Conservation (phyloP, 371 early-diverging fungal genomes). For the Smittium culicis region DNA sequence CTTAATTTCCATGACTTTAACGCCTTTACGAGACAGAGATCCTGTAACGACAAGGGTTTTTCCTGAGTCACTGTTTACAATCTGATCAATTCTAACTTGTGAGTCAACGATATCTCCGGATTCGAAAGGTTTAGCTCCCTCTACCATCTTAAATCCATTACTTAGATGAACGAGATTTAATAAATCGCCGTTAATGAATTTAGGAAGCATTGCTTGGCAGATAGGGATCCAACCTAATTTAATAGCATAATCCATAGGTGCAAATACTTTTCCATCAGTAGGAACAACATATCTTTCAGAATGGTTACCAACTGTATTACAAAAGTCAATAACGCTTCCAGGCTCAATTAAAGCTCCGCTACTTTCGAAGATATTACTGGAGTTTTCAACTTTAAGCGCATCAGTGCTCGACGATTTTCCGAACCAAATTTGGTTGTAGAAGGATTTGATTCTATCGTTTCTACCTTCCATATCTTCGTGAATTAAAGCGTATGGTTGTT, state of each 20-base stretch:
- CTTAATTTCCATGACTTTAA: slow-evolving; percentile 27
- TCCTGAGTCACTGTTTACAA: slow-evolving; percentile 43
- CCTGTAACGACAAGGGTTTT: slow-evolving; percentile 86
- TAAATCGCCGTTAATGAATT: slow-evolving; percentile 85
- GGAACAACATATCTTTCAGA: slow-evolving; percentile 77
- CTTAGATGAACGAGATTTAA: slow-evolving; percentile 83
- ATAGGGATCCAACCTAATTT: slow-evolving; percentile 89
- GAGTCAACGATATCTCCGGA: slow-evolving; percentile 77
- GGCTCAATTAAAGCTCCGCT: slow-evolving; percentile 16
- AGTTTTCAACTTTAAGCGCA: slow-evolving; percentile 63
- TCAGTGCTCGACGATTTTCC: slow-evolving; percentile 72
- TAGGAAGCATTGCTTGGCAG: slow-evolving; percentile 85
- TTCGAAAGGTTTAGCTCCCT: slow-evolving; percentile 58
- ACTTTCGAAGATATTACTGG: slow-evolving; percentile 40
- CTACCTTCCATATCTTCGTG: slow-evolving; percentile 89
- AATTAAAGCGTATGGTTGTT: slow-evolving; percentile 68
- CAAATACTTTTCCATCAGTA: slow-evolving; percentile 55
- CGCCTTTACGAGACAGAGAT: slow-evolving; percentile 31
- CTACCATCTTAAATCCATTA: slow-evolving; percentile 82
- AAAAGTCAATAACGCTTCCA: slow-evolving; percentile 49
- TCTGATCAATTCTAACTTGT: slow-evolving; percentile 35
- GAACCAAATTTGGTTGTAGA: slow-evolving; percentile 85
- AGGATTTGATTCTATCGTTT: slow-evolving; percentile 83
- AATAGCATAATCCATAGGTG: slow-evolving; percentile 94
- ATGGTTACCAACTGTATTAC: slow-evolving; percentile 78